These are phyloP conservation scores for Gnomoniopsis smithogilvyi DNA, from an alignment of 2,329 filamentous ascomycete genomes.

Conservation along the genomic window DNA sequence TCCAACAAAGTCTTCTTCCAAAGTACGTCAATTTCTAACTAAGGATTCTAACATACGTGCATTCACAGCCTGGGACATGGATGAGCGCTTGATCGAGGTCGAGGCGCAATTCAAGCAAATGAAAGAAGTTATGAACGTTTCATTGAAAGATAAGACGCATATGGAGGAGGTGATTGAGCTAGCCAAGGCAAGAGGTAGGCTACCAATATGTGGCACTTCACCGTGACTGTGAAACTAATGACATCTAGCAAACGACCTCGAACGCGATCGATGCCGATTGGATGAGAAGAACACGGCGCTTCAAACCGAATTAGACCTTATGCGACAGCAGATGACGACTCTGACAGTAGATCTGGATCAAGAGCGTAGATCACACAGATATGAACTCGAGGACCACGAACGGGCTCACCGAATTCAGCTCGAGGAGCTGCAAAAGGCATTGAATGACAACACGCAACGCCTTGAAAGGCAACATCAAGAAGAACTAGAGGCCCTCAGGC, in stretches of 20 bases:
- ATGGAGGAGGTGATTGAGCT: slow-evolving; percentile 72
- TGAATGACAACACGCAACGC: slow-evolving; percentile 53
- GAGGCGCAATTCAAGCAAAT: slow-evolving; percentile 71
- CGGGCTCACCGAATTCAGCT: slow-evolving; percentile 54
- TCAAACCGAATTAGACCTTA: slow-evolving; percentile 59
- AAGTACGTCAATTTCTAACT: slow-evolving; percentile 52
- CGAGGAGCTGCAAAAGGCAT: slow-evolving; percentile 49
- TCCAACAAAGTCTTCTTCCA: slow-evolving; percentile 35
- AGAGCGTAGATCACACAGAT: slow-evolving; percentile 42
- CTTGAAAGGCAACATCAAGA: slow-evolving; percentile 62
- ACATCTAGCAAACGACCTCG: slow-evolving; percentile 43
- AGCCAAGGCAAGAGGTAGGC: slow-evolving; percentile 72
- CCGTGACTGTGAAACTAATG: slow-evolving; percentile 18
- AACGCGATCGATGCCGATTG: slow-evolving; percentile 44
- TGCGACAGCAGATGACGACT: slow-evolving; percentile 44
- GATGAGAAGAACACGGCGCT: slow-evolving; percentile 47
- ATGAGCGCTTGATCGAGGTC: slow-evolving; percentile 71
- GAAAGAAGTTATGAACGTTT: slow-evolving; percentile 68
- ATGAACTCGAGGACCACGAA: slow-evolving; percentile 52
- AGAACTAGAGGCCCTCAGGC: slow-evolving; percentile 62
- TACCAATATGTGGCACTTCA: background rate
- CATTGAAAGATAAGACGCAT: slow-evolving; percentile 63
- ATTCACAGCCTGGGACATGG: slow-evolving; percentile 74
- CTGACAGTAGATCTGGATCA: slow-evolving; percentile 38
- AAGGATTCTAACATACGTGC: slow-evolving; percentile 68